Percentiles rank a stretch among this genome's conserved stretches.
phyloP scores from a whole-genome alignment of 306 rosid species.

The Vachellia pachyceras region DNA sequence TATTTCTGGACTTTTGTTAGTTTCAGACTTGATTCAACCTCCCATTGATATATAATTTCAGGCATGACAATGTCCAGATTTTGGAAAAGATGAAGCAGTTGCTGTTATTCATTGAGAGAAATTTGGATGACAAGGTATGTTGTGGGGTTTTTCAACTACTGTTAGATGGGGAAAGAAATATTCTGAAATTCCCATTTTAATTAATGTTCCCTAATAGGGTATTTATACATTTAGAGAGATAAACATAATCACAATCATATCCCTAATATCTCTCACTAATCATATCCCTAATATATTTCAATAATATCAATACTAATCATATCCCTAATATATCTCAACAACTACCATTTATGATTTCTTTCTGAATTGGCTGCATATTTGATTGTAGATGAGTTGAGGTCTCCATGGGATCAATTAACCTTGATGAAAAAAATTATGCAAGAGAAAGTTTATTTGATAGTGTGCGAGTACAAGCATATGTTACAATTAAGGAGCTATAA shows the following conservation, averaged over 20 bases:
- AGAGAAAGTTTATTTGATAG: not conserved
- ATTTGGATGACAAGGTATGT: constrained; percentile 83
- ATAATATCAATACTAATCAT: too few species aligned
- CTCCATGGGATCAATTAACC: constrained; percentile 1
- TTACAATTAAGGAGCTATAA: not conserved
- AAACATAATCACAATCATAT: too few species aligned
- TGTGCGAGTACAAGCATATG: constrained; percentile 24
- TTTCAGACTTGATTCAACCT: constrained; percentile 19
- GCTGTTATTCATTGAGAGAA: constrained; percentile 84
- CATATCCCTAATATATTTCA: too few species aligned
- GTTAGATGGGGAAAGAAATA: too few species aligned
- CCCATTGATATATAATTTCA: constrained; percentile 49
- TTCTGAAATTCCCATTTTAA: too few species aligned
- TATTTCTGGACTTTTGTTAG: constrained; percentile 28
- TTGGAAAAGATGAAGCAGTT: constrained; percentile 92
- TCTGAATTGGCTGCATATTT: constrained; percentile 21
- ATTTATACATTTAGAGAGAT: too few species aligned
- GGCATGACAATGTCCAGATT: constrained; percentile 91
- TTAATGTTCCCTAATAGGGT: too few species aligned
- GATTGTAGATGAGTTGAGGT: constrained; percentile 28
- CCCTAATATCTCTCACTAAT: too few species aligned
- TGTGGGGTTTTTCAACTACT: constrained; percentile 7
- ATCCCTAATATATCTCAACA: too few species aligned
- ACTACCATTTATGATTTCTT: constrained; percentile 29
- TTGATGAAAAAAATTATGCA: constrained; percentile 5